Percentiles rank a stretch among this genome's conserved stretches.
Conservation (phyloP, 2,329 filamentous ascomycete genomes). For the Stagonosporopsis cucurbitacearum region DNA sequence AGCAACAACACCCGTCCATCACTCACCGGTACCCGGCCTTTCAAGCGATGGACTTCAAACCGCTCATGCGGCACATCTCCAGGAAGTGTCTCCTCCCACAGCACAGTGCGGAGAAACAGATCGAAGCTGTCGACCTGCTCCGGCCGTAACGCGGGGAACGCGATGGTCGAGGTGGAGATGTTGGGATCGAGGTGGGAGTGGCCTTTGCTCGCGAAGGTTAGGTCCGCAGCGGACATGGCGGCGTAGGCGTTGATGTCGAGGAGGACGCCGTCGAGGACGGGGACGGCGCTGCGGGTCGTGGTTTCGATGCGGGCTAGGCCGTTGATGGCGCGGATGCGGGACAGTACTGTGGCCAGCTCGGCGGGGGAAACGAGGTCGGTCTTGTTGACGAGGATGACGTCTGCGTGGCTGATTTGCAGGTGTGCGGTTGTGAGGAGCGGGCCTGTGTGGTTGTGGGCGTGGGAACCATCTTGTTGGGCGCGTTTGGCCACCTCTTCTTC, state of each 20-base stretch:
- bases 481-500: constrained; percentile 51
- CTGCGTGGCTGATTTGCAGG: constrained; percentile 94
- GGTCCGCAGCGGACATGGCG: constrained; percentile 66
- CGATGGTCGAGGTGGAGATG: constrained; percentile 82
- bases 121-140: constrained; percentile 71
- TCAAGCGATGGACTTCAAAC: constrained; percentile 87
- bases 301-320: constrained; percentile 82
- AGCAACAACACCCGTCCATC: constrained; percentile 76
- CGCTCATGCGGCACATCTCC: constrained; percentile 23
- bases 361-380: constrained; percentile 76
- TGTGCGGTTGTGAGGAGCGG: constrained; percentile 89
- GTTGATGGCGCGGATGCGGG: constrained; percentile 84
- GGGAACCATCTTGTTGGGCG: constrained; percentile 53
- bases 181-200: constrained; percentile 93
- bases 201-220: constrained; percentile 76
- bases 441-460: constrained; percentile 65
- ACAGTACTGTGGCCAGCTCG: constrained; percentile 72
- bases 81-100: constrained; percentile 80
- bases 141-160: constrained; percentile 65
- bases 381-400: constrained; percentile 95
- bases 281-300: constrained; percentile 80
- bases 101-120: constrained; percentile 77
- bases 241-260: constrained; percentile 95
- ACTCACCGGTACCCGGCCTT: constrained; percentile 74
- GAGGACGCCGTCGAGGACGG: constrained; percentile 82